Conservation (phyloP, 1,284 basidiomycete genomes). For the Phlebopus sp. region DNA sequence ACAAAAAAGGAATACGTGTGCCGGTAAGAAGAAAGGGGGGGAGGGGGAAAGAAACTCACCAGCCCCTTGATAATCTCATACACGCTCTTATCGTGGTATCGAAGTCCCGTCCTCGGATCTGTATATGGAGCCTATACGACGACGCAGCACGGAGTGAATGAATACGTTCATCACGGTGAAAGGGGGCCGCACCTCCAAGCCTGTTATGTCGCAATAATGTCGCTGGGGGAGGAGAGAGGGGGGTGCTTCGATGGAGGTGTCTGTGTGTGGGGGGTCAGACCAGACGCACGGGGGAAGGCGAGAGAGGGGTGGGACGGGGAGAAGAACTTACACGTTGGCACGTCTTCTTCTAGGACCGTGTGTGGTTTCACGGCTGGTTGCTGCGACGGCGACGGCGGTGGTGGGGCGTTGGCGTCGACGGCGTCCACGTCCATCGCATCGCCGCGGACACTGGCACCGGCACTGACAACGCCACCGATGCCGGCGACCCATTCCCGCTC, state of each 20-base stretch:
- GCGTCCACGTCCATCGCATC: slow-evolving; percentile 41
- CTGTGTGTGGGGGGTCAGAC: slow-evolving; percentile 42
- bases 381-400: too few relatives aligned
- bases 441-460: slow-evolving; percentile 15
- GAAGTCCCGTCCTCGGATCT: slow-evolving; percentile 76
- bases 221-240: slow-evolving; percentile 76
- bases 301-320: not conserved
- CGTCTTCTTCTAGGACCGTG: slow-evolving; percentile 63
- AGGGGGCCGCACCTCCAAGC: slow-evolving; percentile 58
- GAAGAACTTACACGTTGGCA: slow-evolving; percentile 60
- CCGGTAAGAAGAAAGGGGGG: too few relatives aligned
- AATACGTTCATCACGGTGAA: too few relatives aligned
- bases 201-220: slow-evolving; percentile 86
- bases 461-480: too few relatives aligned
- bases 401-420: too few relatives aligned
- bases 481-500: too few relatives aligned
- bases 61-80: slow-evolving; percentile 81
- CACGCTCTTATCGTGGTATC: slow-evolving; percentile 84
- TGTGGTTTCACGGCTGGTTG: too few relatives aligned
- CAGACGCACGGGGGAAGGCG: not conserved
- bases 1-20: too few relatives aligned
- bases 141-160: too few relatives aligned
- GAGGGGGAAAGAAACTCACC: slow-evolving; percentile 45
- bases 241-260: slow-evolving; percentile 82
- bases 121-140: slow-evolving; percentile 76